A percentile compares a stretch with the other conserved stretches of the same genome.
Conservation (phyloP, 2,329 filamentous ascomycete genomes). For the Cordyceps farinosa region DNA sequence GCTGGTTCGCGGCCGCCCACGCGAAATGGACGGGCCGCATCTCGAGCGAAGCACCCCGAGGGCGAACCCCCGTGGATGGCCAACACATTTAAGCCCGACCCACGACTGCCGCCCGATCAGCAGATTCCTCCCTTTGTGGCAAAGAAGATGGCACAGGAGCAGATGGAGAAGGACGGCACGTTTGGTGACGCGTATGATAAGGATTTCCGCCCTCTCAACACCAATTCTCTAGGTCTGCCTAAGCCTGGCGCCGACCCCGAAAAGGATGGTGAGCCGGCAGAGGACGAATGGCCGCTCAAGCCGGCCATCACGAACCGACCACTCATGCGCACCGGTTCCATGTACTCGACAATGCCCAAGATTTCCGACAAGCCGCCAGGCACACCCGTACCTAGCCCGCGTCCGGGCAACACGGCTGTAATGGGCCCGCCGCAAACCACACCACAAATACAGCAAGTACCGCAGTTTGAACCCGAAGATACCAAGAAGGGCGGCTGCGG, state of each 20-base stretch:
- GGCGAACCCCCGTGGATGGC: constrained; percentile 95
- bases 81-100: constrained; percentile 92
- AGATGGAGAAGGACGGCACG: constrained; percentile 90
- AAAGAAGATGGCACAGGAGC: constrained; percentile 84
- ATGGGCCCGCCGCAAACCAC: constrained; percentile 20
- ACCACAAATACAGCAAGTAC: constrained; percentile 22
- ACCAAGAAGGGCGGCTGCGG: constrained; percentile 43
- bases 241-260: constrained; percentile 29
- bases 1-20: constrained; percentile 58
- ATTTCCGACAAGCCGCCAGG: constrained; percentile 40
- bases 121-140: constrained; percentile 94
- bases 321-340: constrained; percentile 42
- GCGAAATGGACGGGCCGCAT: constrained; percentile 52
- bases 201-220: constrained; percentile 79
- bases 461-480: constrained; percentile 30
- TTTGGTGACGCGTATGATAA: constrained; percentile 82
- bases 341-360: constrained; percentile 62
- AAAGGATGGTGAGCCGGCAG: constrained; percentile 17
- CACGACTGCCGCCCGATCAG: constrained; percentile 87
- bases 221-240: constrained; percentile 51
- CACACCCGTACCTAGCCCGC: constrained; percentile 42
- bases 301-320: constrained; percentile 43
- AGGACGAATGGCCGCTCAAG: constrained; percentile 59
- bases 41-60: constrained; percentile 67
- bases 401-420: constrained; percentile 38